Evolutionary conservation across 2,329 filamentous ascomycete genomes (phyloP).

Genomic region (Bipolaris sorokiniana): DNA sequence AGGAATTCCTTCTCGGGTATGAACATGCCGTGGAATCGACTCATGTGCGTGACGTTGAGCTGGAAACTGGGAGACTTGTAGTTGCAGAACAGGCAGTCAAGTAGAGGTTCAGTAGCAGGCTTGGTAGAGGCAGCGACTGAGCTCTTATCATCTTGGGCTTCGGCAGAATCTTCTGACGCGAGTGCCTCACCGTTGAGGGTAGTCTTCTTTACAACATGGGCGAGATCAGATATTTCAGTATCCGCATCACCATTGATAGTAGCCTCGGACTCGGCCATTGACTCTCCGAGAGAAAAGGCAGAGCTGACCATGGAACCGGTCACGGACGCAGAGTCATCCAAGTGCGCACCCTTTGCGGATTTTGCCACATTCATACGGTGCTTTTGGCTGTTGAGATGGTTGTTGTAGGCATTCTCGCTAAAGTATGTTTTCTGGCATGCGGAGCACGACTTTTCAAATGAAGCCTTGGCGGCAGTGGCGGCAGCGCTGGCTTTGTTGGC

Average conservation of each 20-base stretch:
- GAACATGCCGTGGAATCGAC: slow-evolving; percentile 91
- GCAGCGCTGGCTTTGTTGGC: slow-evolving; percentile 84
- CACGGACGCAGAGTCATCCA: slow-evolving; percentile 69
- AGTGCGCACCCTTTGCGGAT: slow-evolving; percentile 46
- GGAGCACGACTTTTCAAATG: slow-evolving; percentile 82
- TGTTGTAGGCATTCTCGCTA: slow-evolving; percentile 94
- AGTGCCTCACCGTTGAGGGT: slow-evolving; percentile 55
- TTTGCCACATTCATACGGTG: slow-evolving; percentile 73
- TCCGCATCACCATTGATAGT: slow-evolving; percentile 71
- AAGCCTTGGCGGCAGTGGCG: slow-evolving; percentile 84
- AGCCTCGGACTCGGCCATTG: slow-evolving; percentile 62
- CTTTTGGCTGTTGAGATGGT: slow-evolving; percentile 89
- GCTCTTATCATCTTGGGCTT: slow-evolving; percentile 52
- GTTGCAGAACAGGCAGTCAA: slow-evolving; percentile 88
- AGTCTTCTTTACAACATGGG: slow-evolving; percentile 76
- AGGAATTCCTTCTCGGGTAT: slow-evolving; percentile 88
- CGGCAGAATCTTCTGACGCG: slow-evolving; percentile 41
- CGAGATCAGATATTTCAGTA: slow-evolving; percentile 76
- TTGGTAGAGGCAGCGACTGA: slow-evolving; percentile 39
- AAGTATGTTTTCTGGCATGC: slow-evolving; percentile 91
- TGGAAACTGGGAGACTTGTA: slow-evolving; percentile 75
- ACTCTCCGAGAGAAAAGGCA: slow-evolving; percentile 88
- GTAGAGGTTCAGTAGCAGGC: slow-evolving; percentile 48
- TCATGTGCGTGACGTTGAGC: slow-evolving; percentile 89
- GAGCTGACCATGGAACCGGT: slow-evolving; percentile 79